Evolutionary conservation across 176 grass and related monocot species (phyloP), one percentile per base, ranked within the genome.

Genomic region (Elaeis guineensis): DNA sequence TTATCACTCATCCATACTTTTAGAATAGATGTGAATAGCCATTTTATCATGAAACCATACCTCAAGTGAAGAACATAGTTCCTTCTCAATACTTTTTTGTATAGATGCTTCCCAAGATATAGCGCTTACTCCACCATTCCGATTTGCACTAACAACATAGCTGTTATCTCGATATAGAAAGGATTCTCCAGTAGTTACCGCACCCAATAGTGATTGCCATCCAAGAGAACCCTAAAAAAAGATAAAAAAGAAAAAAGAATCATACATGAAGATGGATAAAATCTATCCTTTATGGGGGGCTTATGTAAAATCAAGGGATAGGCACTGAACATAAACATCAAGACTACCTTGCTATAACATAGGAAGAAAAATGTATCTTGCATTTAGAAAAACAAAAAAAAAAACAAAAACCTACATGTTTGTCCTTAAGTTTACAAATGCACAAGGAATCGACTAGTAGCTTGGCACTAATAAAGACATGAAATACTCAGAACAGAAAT

Each of bases 31-130:
- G 53, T 15, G 32, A 54, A 12, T 26, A 28, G 21, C 16, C 21
- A 52, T 19, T 52, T 51, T 22, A 69, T 22, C 17, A 51, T 14
- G 62, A 70, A 52, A 76, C 64, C 58, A 72, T 75, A 96, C 92
- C 92, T 96, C 86, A 77, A 86, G 69, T 59, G 86, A 84, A 69
- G 81, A 85, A 55, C 84, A 96, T 61, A 96, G 61, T 78, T 90
- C 92, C 67, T 84, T 77, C 77, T 85, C 80, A 4, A 96, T 83
- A 69, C 75, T 82, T 80, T 79, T 87, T 74, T 96, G 86, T 64
- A 90, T 86, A n/a, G 87, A 96, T 82, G 80, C 80, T 90, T 96
- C 92, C 51, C 85, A 96, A 59, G 72, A 76, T 52, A 81, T 62
- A 14, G 83, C 75, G 75, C 70, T 90, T 49, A 62, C 50, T 59